Evolutionary conservation across 2,329 filamentous ascomycete species (phyloP).

Genomic region (Myriosclerotinia curreyana): DNA sequence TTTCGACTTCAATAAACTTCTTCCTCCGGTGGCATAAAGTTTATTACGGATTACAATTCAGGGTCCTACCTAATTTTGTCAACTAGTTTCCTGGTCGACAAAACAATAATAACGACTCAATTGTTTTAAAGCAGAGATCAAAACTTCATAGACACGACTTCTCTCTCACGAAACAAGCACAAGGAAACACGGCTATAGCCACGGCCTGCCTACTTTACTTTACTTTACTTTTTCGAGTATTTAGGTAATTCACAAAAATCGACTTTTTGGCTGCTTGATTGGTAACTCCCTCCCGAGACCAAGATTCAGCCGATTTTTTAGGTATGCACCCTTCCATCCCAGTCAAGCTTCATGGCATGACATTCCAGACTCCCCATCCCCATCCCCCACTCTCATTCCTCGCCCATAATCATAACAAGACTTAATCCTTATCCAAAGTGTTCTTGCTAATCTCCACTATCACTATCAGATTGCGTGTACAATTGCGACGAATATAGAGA

Average conservation of each 20-base stretch:
- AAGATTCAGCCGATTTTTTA: conserved; percentile 17
- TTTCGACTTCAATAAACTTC: conserved; percentile 6
- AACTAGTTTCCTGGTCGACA: neutral
- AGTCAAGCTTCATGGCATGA: conserved; percentile 12
- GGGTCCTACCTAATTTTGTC: neutral
- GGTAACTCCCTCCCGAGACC: conserved; percentile 17
- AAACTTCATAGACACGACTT: conserved; percentile 1
- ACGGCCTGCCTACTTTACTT: neutral
- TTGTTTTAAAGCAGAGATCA: neutral
- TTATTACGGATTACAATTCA: conserved; percentile 12
- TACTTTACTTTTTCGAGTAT: neutral
- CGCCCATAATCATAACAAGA: conserved; percentile 14
- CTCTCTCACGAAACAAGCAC: neutral
- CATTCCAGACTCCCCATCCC: conserved; percentile 14
- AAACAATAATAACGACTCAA: neutral
- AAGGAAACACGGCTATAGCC: neutral
- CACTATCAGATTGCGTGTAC: conserved; percentile 15
- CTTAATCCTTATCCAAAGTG: conserved; percentile 8
- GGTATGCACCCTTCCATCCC: conserved; percentile 10
- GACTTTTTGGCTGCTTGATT: conserved; percentile 6
- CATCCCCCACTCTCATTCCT: conserved; percentile 12
- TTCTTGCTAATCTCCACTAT: conserved; percentile 22
- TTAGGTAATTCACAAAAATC: neutral
- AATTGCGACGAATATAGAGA: neutral
- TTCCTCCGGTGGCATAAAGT: conserved; percentile 15